Percentiles rank a stretch among this genome's conserved stretches.
Evolutionary conservation across 257 asterid species (phyloP).

Genomic region (Fraxinus anomala): DNA sequence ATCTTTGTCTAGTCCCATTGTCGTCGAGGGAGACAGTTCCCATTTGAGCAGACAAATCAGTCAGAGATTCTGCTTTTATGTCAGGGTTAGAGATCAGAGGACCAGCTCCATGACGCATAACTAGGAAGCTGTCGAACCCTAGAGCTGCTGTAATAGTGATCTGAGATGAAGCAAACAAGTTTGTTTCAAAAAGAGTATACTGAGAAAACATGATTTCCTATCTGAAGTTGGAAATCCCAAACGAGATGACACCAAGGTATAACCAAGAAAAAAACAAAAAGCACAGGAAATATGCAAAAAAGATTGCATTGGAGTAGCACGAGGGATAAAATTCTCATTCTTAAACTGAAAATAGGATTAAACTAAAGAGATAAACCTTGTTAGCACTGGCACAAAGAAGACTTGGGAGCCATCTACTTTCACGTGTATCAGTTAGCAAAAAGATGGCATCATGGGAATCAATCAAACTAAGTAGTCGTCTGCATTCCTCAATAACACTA

Average conservation of each 20-base stretch:
- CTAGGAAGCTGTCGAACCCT: constrained; percentile 95
- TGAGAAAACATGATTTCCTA: background rate
- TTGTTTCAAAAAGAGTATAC: constrained; percentile 2
- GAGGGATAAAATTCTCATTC: constrained; percentile 8
- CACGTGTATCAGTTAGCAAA: constrained; percentile 91
- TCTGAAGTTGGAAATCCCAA: constrained; percentile 5
- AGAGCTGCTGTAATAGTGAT: constrained; percentile 86
- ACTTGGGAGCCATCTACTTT: constrained; percentile 98
- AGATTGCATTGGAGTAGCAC: background rate
- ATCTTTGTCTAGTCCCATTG: constrained; percentile 44
- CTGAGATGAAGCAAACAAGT: constrained; percentile 42
- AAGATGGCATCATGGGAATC: constrained; percentile 82
- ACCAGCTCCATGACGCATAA: constrained; percentile 97
- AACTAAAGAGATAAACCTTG: constrained; percentile 53
- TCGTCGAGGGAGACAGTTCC: constrained; percentile 38
- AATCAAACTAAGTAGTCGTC: constrained; percentile 59
- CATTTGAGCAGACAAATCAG: constrained; percentile 42
- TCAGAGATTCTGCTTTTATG: constrained; percentile 36
- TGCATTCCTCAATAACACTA: constrained; percentile 72
- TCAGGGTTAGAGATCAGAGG: constrained; percentile 45
- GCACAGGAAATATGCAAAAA: background rate
- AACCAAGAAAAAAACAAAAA: background rate
- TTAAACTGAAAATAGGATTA: constrained; percentile 2
- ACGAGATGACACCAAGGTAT: constrained; percentile 12
- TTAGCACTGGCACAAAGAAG: constrained; percentile 81